Evolutionary conservation across 129 eudicot genomes (phyloP).

Genomic region (Oenanthe sinensis): DNA sequence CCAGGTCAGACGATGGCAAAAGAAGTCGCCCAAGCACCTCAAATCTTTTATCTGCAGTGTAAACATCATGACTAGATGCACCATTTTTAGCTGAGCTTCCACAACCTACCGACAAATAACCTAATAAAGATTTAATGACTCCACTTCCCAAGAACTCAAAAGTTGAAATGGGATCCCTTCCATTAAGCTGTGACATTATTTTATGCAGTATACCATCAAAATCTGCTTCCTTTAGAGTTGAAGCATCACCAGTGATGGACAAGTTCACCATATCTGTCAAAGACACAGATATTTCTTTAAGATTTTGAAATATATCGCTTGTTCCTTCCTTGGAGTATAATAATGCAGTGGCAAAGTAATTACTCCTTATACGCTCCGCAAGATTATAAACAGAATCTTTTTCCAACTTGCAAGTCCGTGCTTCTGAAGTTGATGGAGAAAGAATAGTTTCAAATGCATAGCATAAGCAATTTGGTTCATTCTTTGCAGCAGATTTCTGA

Average conservation of each 20-base stretch:
- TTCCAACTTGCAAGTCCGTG: slow-evolving; percentile 52
- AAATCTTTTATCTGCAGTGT: slow-evolving; percentile 46
- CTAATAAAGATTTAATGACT: slow-evolving; percentile 46
- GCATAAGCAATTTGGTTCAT: slow-evolving; percentile 56
- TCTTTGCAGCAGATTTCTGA: slow-evolving; percentile 27
- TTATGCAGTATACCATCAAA: slow-evolving; percentile 39
- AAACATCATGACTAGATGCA: slow-evolving; percentile 12
- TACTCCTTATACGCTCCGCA: slow-evolving; percentile 45
- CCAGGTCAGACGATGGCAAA: slow-evolving; percentile 24
- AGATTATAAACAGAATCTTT: slow-evolving; percentile 50
- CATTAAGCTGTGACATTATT: slow-evolving; percentile 54
- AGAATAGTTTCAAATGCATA: slow-evolving; percentile 41
- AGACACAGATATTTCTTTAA: slow-evolving; percentile 45
- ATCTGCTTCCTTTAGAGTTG: slow-evolving; percentile 38
- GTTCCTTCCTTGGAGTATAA: slow-evolving; percentile 42
- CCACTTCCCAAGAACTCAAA: slow-evolving; percentile 94
- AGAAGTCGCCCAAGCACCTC: slow-evolving; percentile 55
- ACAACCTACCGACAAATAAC: slow-evolving; percentile 40
- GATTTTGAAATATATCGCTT: slow-evolving; percentile 66
- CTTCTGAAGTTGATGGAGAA: slow-evolving; percentile 33
- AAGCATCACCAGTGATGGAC: slow-evolving; percentile 9
- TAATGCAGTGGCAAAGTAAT: slow-evolving; percentile 38
- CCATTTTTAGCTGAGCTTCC: slow-evolving; percentile 6
- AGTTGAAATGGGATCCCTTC: slow-evolving; percentile 71
- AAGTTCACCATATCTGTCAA: slow-evolving; percentile 35